Evolutionary conservation across 345 rosid genomes (phyloP).

Genomic region (Hypericum perforatum): DNA sequence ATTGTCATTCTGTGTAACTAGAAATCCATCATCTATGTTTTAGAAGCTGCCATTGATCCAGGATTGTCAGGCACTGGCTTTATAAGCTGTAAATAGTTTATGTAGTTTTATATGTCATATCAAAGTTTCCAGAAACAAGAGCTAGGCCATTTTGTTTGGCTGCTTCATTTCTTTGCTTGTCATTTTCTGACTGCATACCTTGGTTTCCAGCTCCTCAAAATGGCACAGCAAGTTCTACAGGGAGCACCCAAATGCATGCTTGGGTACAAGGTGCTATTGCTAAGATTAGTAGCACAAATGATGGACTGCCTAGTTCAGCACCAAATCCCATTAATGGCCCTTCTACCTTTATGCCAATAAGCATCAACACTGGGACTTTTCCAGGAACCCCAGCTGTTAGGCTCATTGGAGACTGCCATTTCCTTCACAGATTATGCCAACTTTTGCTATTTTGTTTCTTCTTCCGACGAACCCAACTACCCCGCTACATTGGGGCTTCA

Average conservation of each 20-base stretch:
- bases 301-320: conserved; percentile 56
- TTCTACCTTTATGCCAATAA: conserved; percentile 83
- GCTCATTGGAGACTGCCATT: conserved; percentile 98
- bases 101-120: too few relatives aligned
- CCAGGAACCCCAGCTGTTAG: conserved; percentile 99
- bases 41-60: too few relatives aligned
- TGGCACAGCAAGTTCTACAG: conserved; percentile 68
- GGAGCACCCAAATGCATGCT: conserved; percentile 95
- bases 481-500: conserved; percentile 38
- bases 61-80: too few relatives aligned
- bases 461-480: conserved; percentile 61
- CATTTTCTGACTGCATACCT: conserved; percentile 6
- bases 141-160: neutral
- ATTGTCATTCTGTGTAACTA: too few relatives aligned
- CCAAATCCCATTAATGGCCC: conserved; percentile 76
- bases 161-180: neutral
- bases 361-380: conserved; percentile 97
- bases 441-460: conserved; percentile 87
- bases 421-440: conserved; percentile 96
- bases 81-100: too few relatives aligned
- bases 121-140: too few relatives aligned
- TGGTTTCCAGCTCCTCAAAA: conserved; percentile 60
- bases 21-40: too few relatives aligned
- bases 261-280: conserved; percentile 99
- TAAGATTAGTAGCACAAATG: conserved; percentile 79